Conservation (phyloP, 192 early-diverging fungal genomes). For the Backusella australiensis region DNA sequence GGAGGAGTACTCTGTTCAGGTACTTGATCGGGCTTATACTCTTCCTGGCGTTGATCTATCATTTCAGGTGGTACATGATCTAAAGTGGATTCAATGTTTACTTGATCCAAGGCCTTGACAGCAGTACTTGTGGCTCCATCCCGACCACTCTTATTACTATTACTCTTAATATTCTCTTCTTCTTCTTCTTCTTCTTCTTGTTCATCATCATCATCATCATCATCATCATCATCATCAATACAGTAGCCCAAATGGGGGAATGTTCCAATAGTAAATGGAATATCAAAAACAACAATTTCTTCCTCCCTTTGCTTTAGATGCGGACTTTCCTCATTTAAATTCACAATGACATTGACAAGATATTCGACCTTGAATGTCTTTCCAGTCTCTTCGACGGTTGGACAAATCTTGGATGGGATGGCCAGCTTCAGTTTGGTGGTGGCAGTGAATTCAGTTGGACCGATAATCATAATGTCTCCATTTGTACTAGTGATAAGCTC, state of each 20-base stretch:
- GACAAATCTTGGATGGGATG: not conserved
- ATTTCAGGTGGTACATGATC: not conserved
- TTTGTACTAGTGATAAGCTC: not conserved
- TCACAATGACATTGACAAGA: not conserved
- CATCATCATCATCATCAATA: conserved; percentile 6
- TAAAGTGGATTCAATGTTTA: not conserved
- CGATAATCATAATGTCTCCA: not conserved
- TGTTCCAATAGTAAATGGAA: conserved; percentile 5
- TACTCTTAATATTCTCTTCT: not conserved
- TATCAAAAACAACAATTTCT: conserved; percentile 1
- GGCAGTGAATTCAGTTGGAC: not conserved
- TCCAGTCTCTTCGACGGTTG: conserved; percentile 1
- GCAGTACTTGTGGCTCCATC: not conserved
- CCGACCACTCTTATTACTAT: not conserved
- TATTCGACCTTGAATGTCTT: conserved; percentile 1
- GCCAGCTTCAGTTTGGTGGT: not conserved
- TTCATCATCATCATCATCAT: not conserved
- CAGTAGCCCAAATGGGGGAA: not conserved
- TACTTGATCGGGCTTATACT: not conserved
- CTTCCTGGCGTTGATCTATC: not conserved
- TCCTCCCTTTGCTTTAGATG: not conserved
- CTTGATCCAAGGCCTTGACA: not conserved
- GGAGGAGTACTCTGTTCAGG: not conserved
- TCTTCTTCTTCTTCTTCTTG: not conserved
- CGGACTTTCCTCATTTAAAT: conserved; percentile 6